phyloP scores from a whole-genome alignment of 306 rosid species.

The Vigna angularis region DNA sequence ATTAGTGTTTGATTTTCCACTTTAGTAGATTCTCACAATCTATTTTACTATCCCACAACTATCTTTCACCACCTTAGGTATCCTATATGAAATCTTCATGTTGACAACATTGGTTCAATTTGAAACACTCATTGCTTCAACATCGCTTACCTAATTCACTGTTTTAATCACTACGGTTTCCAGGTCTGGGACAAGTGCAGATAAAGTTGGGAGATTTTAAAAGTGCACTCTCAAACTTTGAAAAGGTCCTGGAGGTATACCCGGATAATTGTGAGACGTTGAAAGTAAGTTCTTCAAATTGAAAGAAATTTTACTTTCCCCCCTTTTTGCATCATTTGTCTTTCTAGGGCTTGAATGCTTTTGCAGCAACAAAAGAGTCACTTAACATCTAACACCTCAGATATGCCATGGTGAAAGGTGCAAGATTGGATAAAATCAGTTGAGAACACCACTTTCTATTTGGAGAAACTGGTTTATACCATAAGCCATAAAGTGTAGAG shows the following conservation, averaged over 20 bases:
- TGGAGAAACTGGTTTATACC: slow-evolving; percentile 18
- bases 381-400: slow-evolving; percentile 12
- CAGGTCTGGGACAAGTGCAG: slow-evolving; percentile 98
- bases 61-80: not conserved
- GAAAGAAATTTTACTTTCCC: slow-evolving; percentile 16
- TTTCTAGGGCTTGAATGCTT: slow-evolving; percentile 8
- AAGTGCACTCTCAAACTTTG: slow-evolving; percentile 92
- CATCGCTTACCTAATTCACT: slow-evolving; percentile 26
- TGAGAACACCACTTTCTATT: slow-evolving; percentile 25
- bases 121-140: slow-evolving; percentile 5
- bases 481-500: slow-evolving; percentile 16
- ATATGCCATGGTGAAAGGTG: slow-evolving; percentile 35
- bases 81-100: not conserved
- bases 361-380: not conserved
- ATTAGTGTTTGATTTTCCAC: not conserved
- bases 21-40: not conserved
- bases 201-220: slow-evolving; percentile 92
- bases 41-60: not conserved
- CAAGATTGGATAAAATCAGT: slow-evolving; percentile 31
- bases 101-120: not conserved
- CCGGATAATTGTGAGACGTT: slow-evolving; percentile 93
- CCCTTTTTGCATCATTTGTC: slow-evolving; percentile 24
- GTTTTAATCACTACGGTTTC: slow-evolving; percentile 44
- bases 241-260: slow-evolving; percentile 89
- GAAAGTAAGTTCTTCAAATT: slow-evolving; percentile 70